These are phyloP conservation scores for Raffaelea ambrosiae DNA, from an alignment of 2,329 filamentous ascomycete genomes.

Conservation along the genomic window DNA sequence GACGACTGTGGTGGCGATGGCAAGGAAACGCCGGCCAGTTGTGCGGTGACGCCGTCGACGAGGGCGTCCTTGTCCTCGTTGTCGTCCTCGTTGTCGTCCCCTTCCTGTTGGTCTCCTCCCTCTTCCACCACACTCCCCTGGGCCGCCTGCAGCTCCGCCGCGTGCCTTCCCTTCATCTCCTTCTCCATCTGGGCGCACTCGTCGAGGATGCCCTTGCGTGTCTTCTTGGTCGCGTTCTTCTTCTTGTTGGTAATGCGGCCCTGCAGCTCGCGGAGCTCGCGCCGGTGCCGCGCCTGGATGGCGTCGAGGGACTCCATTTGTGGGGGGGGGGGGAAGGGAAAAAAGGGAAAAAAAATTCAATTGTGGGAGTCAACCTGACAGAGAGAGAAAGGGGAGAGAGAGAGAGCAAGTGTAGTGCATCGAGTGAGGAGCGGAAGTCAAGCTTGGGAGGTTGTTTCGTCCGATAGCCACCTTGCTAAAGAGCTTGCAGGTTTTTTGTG, in stretches of 20 bases:
- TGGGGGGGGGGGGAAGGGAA: background rate
- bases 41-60: slow-evolving; percentile 5
- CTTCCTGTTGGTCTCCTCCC: slow-evolving; percentile 9
- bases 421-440: too few species aligned
- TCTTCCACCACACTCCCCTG: slow-evolving; percentile 16
- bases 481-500: too few species aligned
- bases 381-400: too few species aligned
- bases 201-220: slow-evolving; percentile 62
- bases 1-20: background rate
- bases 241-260: slow-evolving; percentile 87
- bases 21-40: slow-evolving; percentile 11
- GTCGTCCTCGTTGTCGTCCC: slow-evolving; percentile 12
- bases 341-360: background rate
- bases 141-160: slow-evolving; percentile 44
- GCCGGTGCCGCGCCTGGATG: slow-evolving; percentile 71
- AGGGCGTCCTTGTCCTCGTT: slow-evolving; percentile 13
- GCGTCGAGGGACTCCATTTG: slow-evolving; percentile 57
- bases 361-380: background rate
- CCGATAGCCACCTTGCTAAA: too few species aligned
- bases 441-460: too few species aligned
- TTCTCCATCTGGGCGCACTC: slow-evolving; percentile 67
- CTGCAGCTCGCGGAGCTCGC: slow-evolving; percentile 82
- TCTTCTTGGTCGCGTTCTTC: slow-evolving; percentile 91
- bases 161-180: slow-evolving; percentile 57
- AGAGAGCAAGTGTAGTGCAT: too few species aligned